Percentiles rank a stretch among this genome's conserved stretches.
phyloP scores from a whole-genome alignment of 169 alveolate species.

The Cyclospora cayetanensis region DNA sequence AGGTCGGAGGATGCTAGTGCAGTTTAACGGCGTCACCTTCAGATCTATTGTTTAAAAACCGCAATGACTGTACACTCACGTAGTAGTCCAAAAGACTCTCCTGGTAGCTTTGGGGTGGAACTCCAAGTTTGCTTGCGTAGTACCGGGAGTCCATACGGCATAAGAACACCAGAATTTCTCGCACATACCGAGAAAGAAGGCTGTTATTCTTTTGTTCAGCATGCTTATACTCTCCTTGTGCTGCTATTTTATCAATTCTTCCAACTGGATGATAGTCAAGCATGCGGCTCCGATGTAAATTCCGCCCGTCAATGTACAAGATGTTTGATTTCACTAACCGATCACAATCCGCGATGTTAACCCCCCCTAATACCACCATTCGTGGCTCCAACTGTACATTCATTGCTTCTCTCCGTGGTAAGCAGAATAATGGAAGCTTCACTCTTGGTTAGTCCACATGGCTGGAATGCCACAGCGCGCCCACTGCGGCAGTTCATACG shows the following conservation, averaged over 20 bases:
- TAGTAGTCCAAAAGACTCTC: neutral
- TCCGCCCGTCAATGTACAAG: slow-evolving; percentile 61
- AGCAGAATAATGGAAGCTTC: neutral
- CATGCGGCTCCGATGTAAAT: slow-evolving; percentile 54
- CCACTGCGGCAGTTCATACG: neutral
- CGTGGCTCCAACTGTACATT: slow-evolving; percentile 11
- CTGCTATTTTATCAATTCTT: neutral
- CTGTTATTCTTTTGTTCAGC: slow-evolving; percentile 5
- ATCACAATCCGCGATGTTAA: slow-evolving; percentile 19
- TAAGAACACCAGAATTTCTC: slow-evolving; percentile 50
- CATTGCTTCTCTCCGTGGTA: too few species aligned
- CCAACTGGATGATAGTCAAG: slow-evolving; percentile 52
- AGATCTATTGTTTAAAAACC: neutral
- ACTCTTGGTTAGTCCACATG: neutral
- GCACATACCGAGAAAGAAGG: slow-evolving; percentile 52
- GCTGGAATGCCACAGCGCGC: neutral
- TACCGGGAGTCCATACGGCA: slow-evolving; percentile 64
- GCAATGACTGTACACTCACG: neutral
- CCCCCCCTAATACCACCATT: neutral
- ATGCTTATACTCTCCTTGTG: neutral
- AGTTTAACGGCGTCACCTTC: neutral
- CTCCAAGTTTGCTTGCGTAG: slow-evolving; percentile 56
- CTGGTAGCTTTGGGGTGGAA: slow-evolving; percentile 50
- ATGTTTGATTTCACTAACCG: slow-evolving; percentile 59
- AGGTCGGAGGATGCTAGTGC: neutral